Evolutionary conservation across 768 basidiomycete genomes (phyloP).

Genomic region (Macrolepiota albuminosa): DNA sequence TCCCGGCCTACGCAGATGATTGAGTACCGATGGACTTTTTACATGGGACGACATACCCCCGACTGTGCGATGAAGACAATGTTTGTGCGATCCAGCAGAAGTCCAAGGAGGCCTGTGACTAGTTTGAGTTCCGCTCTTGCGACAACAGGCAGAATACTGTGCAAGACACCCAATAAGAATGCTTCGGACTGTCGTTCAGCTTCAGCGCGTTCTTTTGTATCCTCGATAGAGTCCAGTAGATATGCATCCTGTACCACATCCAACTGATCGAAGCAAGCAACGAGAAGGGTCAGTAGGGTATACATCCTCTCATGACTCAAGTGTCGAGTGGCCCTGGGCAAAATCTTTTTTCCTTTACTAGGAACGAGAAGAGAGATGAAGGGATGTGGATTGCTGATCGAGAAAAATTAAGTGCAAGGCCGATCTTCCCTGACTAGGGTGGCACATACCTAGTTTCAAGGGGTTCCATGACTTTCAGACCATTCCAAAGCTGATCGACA

Average conservation of each 20-base stretch:
- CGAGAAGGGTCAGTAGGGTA: conserved; percentile 83
- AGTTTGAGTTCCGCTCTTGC: conserved; percentile 76
- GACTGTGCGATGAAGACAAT: conserved; percentile 71
- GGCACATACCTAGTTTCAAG: conserved; percentile 80
- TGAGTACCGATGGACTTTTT: conserved; percentile 4
- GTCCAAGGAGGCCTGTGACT: conserved; percentile 79
- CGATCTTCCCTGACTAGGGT: neutral
- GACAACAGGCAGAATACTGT: conserved; percentile 80
- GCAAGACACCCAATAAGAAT: conserved; percentile 81
- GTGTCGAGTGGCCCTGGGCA: conserved; percentile 85
- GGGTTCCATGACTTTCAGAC: conserved; percentile 82
- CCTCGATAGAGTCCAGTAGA: conserved; percentile 61
- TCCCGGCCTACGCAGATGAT: conserved; percentile 62
- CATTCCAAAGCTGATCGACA: conserved; percentile 74
- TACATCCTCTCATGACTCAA: conserved; percentile 75
- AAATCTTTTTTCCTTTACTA: conserved; percentile 88
- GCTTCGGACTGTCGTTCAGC: conserved; percentile 88
- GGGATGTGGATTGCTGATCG: conserved; percentile 82
- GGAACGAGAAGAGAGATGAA: conserved; percentile 89
- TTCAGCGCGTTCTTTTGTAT: conserved; percentile 57
- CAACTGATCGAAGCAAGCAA: conserved; percentile 91
- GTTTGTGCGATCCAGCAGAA: conserved; percentile 77
- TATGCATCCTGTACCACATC: conserved; percentile 84
- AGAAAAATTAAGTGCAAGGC: neutral
- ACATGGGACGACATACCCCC: conserved; percentile 48